Conservation (phyloP, 2,329 filamentous ascomycete species). For the Curvularia spicifera region DNA sequence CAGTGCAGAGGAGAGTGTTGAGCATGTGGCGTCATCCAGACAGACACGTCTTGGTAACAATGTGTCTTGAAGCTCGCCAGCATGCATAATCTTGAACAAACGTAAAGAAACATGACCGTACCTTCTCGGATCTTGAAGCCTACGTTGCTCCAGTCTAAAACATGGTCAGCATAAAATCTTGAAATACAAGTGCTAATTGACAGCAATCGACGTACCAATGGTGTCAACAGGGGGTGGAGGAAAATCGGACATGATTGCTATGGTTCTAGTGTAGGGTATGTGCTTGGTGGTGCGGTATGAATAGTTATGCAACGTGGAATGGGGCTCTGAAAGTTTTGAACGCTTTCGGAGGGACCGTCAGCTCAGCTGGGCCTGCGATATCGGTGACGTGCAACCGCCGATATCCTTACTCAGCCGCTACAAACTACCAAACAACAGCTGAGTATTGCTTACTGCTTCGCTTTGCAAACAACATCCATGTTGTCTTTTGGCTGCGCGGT, state of each 20-base stretch:
- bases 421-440: slow-evolving; percentile 29
- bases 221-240: slow-evolving; percentile 79
- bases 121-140: slow-evolving; percentile 93
- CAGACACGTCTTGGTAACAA: not conserved
- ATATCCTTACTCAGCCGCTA: slow-evolving; percentile 36
- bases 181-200: not conserved
- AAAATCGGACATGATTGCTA: slow-evolving; percentile 44
- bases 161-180: slow-evolving; percentile 16
- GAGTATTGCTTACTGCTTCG: slow-evolving; percentile 12
- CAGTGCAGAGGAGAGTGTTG: not conserved
- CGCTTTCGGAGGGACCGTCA: slow-evolving; percentile 26
- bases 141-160: slow-evolving; percentile 83
- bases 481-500: not conserved
- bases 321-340: slow-evolving; percentile 18
- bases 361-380: slow-evolving; percentile 38
- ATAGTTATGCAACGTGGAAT: slow-evolving; percentile 15
- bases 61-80: not conserved
- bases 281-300: slow-evolving; percentile 13
- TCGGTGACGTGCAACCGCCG: slow-evolving; percentile 37
- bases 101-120: slow-evolving; percentile 47
- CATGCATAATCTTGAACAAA: not conserved
- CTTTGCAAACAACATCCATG: slow-evolving; percentile 2
- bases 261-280: slow-evolving; percentile 1
- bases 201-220: slow-evolving; percentile 62
- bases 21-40: not conserved